Evolutionary conservation across 1,284 basidiomycete species (phyloP).

Genomic region (Leucoagaricus sp.): DNA sequence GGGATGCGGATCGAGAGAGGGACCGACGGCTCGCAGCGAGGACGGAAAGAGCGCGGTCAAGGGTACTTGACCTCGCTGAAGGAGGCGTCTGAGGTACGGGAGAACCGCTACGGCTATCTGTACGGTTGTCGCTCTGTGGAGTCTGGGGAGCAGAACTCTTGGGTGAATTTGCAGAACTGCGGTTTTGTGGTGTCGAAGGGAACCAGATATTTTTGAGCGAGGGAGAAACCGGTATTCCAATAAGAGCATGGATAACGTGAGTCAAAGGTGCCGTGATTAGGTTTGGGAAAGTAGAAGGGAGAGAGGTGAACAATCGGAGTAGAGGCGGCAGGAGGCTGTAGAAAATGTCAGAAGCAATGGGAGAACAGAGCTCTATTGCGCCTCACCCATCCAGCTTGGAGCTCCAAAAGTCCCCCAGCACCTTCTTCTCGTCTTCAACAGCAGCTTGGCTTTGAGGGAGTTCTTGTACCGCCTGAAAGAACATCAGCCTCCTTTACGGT

Average conservation of each 20-base stretch:
- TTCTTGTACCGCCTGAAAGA: conserved; percentile 47
- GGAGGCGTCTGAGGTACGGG: conserved; percentile 32
- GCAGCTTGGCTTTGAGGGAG: conserved; percentile 42
- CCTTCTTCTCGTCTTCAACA: conserved; percentile 32
- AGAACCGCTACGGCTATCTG: conserved; percentile 38
- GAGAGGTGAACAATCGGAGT: conserved; percentile 60
- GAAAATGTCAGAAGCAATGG: conserved; percentile 1
- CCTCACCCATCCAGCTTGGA: conserved; percentile 66
- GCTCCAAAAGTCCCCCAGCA: conserved; percentile 68
- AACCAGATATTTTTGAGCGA: conserved; percentile 55
- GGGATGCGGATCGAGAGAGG: conserved; percentile 55
- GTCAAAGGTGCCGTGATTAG: conserved; percentile 70
- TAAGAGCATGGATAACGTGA: conserved; percentile 73
- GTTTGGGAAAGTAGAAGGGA: conserved; percentile 57
- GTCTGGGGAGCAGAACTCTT: conserved; percentile 34
- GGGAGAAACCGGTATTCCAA: conserved; percentile 66
- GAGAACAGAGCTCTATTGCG: neutral
- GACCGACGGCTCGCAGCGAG: conserved; percentile 57
- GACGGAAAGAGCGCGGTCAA: conserved; percentile 65
- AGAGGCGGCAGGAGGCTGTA: conserved; percentile 59
- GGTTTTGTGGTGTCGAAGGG: conserved; percentile 21
- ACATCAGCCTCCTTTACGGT: no score
- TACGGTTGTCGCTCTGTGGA: conserved; percentile 26
- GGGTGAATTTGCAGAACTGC: conserved; percentile 29
- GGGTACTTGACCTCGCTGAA: conserved; percentile 47